Evolutionary conservation across 768 basidiomycete genomes (phyloP).

Genomic region (Lactarius vividus): DNA sequence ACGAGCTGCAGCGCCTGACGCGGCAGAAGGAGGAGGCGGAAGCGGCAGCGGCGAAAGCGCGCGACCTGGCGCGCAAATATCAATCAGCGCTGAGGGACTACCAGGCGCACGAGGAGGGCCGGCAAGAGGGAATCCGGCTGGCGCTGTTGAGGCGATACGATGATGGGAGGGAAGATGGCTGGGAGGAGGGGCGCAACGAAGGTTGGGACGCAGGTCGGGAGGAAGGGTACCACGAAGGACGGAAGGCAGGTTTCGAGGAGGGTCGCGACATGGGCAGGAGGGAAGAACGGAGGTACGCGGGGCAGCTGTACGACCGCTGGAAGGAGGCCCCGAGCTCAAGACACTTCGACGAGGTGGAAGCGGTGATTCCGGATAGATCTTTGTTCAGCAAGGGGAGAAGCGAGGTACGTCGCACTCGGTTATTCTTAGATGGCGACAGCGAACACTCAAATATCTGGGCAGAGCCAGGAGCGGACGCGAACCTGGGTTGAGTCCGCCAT

Average conservation of each 20-base stretch:
- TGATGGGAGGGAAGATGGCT: conserved; percentile 27
- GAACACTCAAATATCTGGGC: neutral
- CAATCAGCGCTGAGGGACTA: conserved; percentile 26
- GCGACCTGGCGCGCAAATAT: conserved; percentile 26
- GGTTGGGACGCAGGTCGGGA: conserved; percentile 22
- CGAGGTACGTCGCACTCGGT: conserved; percentile 6
- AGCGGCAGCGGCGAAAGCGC: conserved; percentile 25
- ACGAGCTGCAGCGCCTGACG: conserved; percentile 23
- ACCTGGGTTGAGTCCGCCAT: conserved; percentile 25
- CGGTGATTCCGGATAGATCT: conserved; percentile 8
- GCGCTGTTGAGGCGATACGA: conserved; percentile 25
- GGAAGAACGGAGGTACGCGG: conserved; percentile 20
- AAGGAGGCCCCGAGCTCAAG: conserved; percentile 10
- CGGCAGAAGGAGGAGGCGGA: conserved; percentile 28
- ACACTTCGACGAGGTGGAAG: conserved; percentile 2
- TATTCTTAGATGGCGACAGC: neutral
- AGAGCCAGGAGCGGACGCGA: conserved; percentile 27
- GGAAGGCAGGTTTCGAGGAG: conserved; percentile 21
- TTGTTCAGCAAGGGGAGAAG: conserved; percentile 3
- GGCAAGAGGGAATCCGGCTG: conserved; percentile 25
- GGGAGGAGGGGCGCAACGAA: conserved; percentile 24
- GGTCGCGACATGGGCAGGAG: conserved; percentile 18
- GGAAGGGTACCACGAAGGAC: conserved; percentile 25
- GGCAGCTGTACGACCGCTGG: conserved; percentile 10
- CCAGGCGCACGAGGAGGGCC: conserved; percentile 26